Percentiles rank a stretch among this genome's conserved stretches.
Evolutionary conservation across 2,329 filamentous ascomycete genomes (phyloP).

Genomic region (Aspergillus sojae): DNA sequence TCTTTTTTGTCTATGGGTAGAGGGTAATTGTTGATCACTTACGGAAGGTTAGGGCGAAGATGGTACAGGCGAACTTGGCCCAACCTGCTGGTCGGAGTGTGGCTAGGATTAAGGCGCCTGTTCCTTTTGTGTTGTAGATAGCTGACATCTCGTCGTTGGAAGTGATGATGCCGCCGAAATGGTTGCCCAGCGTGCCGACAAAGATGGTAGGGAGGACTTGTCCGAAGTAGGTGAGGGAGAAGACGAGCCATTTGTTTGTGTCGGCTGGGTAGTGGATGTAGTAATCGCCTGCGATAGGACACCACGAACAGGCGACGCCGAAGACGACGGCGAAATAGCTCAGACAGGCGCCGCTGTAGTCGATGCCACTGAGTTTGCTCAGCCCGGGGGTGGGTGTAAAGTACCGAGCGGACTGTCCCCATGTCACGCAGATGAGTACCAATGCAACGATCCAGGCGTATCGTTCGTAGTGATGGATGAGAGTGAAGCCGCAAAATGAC

Average conservation of each 20-base stretch:
- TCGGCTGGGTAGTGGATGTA: slow-evolving; percentile 6
- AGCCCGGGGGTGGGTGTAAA: slow-evolving; percentile 14
- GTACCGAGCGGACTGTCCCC: slow-evolving; percentile 17
- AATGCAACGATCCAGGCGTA: slow-evolving; percentile 32
- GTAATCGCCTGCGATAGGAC: slow-evolving; percentile 3
- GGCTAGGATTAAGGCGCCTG: background rate
- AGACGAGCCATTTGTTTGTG: slow-evolving; percentile 7
- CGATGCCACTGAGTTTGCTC: slow-evolving; percentile 8
- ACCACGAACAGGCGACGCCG: slow-evolving; percentile 6
- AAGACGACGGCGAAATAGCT: slow-evolving; percentile 44
- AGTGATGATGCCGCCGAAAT: slow-evolving; percentile 2
- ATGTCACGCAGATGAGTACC: slow-evolving; percentile 23
- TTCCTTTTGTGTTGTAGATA: background rate
- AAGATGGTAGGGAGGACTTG: slow-evolving; percentile 1
- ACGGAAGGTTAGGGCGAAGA: slow-evolving; percentile 14
- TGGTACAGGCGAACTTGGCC: slow-evolving; percentile 4
- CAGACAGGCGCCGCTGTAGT: slow-evolving; percentile 27
- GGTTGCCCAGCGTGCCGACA: slow-evolving; percentile 3
- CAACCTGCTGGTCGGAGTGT: slow-evolving; percentile 1
- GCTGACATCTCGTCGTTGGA: background rate
- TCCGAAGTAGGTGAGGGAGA: slow-evolving; percentile 7
- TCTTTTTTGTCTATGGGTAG: too few relatives aligned
- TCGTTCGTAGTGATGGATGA: slow-evolving; percentile 26
- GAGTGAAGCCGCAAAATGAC: background rate
- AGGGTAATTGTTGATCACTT: background rate